Evolutionary conservation across 1,284 basidiomycete genomes (phyloP).

Genomic region (Golubevia sp.): DNA sequence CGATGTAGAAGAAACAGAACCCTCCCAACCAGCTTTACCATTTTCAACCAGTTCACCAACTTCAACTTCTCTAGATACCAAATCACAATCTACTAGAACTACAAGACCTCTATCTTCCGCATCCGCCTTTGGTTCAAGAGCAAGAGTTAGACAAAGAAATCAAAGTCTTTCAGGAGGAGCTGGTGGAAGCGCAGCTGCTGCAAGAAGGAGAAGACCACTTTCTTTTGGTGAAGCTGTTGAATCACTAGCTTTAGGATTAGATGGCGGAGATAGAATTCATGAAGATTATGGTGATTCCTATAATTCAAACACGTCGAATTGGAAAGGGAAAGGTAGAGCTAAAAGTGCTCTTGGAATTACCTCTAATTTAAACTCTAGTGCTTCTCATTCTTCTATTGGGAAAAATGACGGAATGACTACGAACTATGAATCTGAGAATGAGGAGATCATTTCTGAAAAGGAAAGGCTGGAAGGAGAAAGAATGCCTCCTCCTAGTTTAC

Average conservation of each 20-base stretch:
- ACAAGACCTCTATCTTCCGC: conserved; percentile 35
- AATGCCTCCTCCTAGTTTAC: conserved; percentile 26
- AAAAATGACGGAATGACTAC: neutral
- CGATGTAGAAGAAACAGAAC: conserved; percentile 5
- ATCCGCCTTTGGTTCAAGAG: conserved; percentile 44
- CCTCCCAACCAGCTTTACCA: no score
- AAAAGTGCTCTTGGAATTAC: neutral
- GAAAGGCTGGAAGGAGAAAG: neutral
- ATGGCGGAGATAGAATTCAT: neutral
- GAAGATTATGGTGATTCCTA: neutral
- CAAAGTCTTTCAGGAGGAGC: conserved; percentile 10
- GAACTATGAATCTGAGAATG: neutral
- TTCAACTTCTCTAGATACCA: neutral
- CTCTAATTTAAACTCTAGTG: neutral
- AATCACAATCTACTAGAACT: neutral
- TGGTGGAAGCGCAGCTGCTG: neutral
- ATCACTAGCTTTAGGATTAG: neutral
- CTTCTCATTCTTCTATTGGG: neutral
- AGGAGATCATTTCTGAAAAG: neutral
- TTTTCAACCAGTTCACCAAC: conserved; percentile 12
- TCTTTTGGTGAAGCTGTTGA: conserved; percentile 48
- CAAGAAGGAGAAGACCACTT: conserved; percentile 22
- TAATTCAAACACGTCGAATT: neutral
- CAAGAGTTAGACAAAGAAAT: conserved; percentile 42
- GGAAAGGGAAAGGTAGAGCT: neutral